These are phyloP conservation scores for Cotoneaster glaucophyllus DNA, from an alignment of 306 rosid genomes.

Conservation along the genomic window DNA sequence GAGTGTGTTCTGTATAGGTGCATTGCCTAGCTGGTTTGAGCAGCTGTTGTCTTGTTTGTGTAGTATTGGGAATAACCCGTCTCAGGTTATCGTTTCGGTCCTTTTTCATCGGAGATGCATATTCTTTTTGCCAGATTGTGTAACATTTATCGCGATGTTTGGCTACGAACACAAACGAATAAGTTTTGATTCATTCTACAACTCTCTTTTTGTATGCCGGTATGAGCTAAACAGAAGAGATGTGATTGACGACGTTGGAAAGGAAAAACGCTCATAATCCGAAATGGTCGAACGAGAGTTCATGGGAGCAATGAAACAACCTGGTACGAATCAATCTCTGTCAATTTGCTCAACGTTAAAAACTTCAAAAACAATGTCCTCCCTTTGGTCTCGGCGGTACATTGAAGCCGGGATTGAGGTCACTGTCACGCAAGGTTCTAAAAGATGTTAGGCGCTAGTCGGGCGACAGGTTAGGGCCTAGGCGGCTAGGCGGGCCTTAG, in stretches of 20 bases:
- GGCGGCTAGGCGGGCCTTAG: no score
- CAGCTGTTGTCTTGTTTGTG: conserved; percentile 21
- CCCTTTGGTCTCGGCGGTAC: no score
- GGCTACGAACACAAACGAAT: neutral
- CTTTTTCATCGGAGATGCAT: neutral
- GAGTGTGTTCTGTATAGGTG: conserved; percentile 22
- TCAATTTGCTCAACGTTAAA: no score
- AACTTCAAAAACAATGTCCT: no score
- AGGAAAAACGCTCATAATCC: no score
- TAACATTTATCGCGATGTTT: neutral
- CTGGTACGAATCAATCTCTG: no score
- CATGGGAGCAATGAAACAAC: no score
- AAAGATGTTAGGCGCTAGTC: no score
- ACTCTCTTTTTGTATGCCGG: neutral
- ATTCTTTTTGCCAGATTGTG: conserved; percentile 5
- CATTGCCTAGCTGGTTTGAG: conserved; percentile 20
- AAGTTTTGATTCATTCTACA: conserved; percentile 10
- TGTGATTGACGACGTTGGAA: neutral
- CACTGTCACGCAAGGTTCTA: no score
- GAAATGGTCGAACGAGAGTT: no score
- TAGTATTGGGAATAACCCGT: conserved; percentile 10
- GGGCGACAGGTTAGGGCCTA: no score
- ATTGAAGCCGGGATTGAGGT: no score
- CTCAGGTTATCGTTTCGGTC: conserved; percentile 5
- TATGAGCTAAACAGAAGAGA: neutral